Conservation (phyloP, 176 grass and related monocot species). For the Alloteropsis semialata region DNA sequence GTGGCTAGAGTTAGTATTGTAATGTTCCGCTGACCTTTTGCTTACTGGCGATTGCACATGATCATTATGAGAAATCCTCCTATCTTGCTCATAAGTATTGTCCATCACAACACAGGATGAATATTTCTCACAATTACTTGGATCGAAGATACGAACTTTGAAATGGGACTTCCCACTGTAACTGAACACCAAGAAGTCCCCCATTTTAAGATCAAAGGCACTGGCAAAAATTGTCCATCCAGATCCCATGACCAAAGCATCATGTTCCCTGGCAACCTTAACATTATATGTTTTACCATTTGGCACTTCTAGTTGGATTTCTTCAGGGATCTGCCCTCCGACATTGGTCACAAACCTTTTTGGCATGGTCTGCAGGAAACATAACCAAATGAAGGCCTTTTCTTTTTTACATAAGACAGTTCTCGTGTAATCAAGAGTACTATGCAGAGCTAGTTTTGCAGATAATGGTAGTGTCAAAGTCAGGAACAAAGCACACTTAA, state of each 20-base stretch:
- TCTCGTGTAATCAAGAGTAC: background rate
- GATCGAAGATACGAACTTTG: conserved; percentile 37
- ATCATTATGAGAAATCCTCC: background rate
- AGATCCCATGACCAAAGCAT: conserved; percentile 20
- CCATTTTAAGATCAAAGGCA: conserved; percentile 8
- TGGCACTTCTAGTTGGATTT: conserved; percentile 37
- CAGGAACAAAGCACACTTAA: background rate
- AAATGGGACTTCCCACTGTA: conserved; percentile 28
- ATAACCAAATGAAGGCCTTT: background rate
- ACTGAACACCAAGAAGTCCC: conserved; percentile 46
- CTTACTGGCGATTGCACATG: background rate
- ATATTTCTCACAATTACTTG: conserved; percentile 31
- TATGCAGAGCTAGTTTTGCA: background rate
- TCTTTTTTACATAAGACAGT: background rate
- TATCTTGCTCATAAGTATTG: background rate
- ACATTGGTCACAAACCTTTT: conserved; percentile 32
- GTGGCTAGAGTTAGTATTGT: background rate
- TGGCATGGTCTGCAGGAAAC: conserved; percentile 31
- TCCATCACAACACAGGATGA: conserved; percentile 10
- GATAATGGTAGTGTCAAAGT: background rate
- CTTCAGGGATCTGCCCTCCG: conserved; percentile 14
- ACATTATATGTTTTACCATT: conserved; percentile 29
- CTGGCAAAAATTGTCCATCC: conserved; percentile 40
- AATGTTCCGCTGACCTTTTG: background rate
- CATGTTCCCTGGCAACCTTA: background rate